Conservation (phyloP, 495 filamentous ascomycete species). For the Aspergillus homomorphus region DNA sequence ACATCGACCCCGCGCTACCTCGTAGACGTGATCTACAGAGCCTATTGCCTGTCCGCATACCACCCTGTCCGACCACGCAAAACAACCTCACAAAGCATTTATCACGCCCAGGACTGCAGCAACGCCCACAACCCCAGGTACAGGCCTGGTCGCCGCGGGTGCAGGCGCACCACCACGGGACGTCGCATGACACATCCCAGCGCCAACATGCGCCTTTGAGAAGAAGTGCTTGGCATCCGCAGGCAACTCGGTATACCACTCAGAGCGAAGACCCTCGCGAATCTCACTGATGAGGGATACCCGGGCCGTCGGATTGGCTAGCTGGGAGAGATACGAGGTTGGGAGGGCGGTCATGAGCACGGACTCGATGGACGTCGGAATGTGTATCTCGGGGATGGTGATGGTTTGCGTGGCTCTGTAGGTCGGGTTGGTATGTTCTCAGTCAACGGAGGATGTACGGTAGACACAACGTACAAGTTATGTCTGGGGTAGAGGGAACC, state of each 20-base stretch:
- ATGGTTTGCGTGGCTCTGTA: background rate
- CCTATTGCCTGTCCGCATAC: background rate
- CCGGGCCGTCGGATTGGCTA: constrained; percentile 8
- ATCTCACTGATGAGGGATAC: constrained; percentile 12
- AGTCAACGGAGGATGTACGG: background rate
- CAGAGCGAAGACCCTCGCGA: constrained; percentile 11
- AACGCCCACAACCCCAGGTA: background rate
- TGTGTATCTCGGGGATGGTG: background rate
- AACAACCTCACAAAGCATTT: background rate
- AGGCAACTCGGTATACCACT: constrained; percentile 18
- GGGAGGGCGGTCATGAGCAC: constrained; percentile 22
- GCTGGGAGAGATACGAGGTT: background rate
- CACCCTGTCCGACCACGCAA: background rate
- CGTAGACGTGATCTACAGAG: background rate
- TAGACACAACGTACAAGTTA: background rate
- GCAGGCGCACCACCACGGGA: background rate
- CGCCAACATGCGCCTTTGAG: background rate
- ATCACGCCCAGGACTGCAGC: background rate
- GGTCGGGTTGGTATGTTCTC: background rate
- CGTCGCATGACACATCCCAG: background rate
- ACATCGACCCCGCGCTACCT: too few relatives aligned
- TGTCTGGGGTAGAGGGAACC: background rate
- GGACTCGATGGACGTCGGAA: constrained; percentile 18
- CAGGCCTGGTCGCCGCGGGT: too few relatives aligned
- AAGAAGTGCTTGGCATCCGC: constrained; percentile 19